Base-by-base conservation (phyloP, 225 moss, liverwort and hornwort genomes). In the Ulota crispa region DNA sequence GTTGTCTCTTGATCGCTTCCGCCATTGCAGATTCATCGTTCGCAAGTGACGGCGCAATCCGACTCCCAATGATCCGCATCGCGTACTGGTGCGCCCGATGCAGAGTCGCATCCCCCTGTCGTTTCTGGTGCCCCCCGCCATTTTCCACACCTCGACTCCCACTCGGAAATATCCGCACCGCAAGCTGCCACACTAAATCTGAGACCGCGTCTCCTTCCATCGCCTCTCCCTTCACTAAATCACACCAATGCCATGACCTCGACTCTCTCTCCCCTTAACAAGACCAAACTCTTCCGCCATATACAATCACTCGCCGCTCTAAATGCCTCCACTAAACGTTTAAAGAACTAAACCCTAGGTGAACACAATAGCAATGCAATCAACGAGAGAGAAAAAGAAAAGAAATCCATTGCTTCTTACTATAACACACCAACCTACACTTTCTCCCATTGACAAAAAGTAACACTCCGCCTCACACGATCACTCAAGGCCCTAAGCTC, bases 41-140 rank as follows among this genome's bases (percentile, higher is more conserved):
- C 52, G 90, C 86, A 18, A 99, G 94, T n/a, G 94, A 96, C 4
- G 99, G 96, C 2, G 94, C 84, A 86, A 99, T 99, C 82, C 96
- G 88, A 80, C 99, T 99, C 64, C 99, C 99, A 72, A 99, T 93
- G 75, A 99, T 99, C 27, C 96, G 95, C 99, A 99, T 96, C 19
- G 99, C 96, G 70, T 96, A 99, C 78, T 93, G 94, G 57, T 92
- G 92, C n/a, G 92, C 95, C 74, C 92, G 88, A 21, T 92, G 92
- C 50, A 81, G 82, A 32, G 88, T 83, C 2, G 84, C 70, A 19
- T 88, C 90, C 23, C 79, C 73, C 42, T 77, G 80, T 32, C 80
- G 72, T 76, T 72, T 80, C 21, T 73, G 86, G 9, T 76, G 78
- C 64, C 79, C 85, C 50, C 68, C 78, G 39, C 85, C 91, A 82